Conservation (phyloP, 169 alveolate species). For the Eimeria necatrix region DNA sequence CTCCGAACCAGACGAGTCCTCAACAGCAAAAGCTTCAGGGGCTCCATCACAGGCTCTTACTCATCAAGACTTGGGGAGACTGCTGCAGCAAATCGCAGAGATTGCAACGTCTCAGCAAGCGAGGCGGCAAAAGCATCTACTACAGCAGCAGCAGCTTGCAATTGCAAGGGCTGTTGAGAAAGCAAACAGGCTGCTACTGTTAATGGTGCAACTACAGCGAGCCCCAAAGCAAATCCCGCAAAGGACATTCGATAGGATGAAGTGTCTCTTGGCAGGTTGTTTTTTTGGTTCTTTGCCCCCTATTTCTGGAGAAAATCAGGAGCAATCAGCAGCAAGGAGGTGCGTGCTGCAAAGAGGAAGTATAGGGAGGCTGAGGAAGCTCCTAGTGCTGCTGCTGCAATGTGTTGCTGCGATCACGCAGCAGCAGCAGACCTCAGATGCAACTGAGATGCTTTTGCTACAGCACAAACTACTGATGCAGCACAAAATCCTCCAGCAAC, state of each 20-base stretch:
- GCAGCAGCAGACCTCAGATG: slow-evolving; percentile 34
- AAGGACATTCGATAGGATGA: slow-evolving; percentile 19
- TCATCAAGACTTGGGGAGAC: slow-evolving; percentile 27
- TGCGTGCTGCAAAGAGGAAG: not conserved
- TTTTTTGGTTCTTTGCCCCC: not conserved
- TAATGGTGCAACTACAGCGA: slow-evolving; percentile 56
- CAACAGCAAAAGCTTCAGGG: not conserved
- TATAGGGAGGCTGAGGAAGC: slow-evolving; percentile 16
- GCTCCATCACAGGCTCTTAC: not conserved
- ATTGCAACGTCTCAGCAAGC: slow-evolving; percentile 17
- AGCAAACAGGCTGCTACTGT: slow-evolving; percentile 48
- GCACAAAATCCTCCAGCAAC: slow-evolving; percentile 29
- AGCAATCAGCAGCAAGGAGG: not conserved
- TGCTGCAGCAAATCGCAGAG: slow-evolving; percentile 45
- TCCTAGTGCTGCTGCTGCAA: slow-evolving; percentile 54
- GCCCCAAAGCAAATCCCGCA: slow-evolving; percentile 3
- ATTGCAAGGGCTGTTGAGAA: slow-evolving; percentile 60
- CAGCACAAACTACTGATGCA: slow-evolving; percentile 40
- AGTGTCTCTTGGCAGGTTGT: not conserved
- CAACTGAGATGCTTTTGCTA: not conserved
- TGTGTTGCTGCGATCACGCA: slow-evolving; percentile 50
- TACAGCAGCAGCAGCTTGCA: slow-evolving; percentile 47
- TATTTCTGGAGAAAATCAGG: not conserved
- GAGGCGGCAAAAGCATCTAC: not conserved
- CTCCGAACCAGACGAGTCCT: slow-evolving; percentile 42